Base-by-base conservation (phyloP, 2,329 filamentous ascomycete species). In the Cyphellophora europaea region DNA sequence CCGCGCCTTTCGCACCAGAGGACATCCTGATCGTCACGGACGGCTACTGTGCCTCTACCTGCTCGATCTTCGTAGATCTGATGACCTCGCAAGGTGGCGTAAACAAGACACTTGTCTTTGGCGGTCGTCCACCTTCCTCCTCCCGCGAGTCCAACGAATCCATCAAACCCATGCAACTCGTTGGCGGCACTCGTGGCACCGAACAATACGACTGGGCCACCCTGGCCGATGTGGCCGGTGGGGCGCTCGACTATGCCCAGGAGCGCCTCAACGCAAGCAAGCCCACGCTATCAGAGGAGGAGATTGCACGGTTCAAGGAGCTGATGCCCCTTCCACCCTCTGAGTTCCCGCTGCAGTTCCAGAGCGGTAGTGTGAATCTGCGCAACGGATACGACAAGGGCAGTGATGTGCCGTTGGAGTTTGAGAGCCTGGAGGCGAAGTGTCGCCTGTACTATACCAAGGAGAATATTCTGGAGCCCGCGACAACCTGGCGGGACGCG, bases 101-200 rank as follows among this genome's bases (percentile, higher is more conserved):
- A 8, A 13, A 79, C 2, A 67, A 67, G 42, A 69, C 67, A 17
- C 63, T 79, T 29, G 65, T 65, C 2, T 59, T 76, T 14, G 77
- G 79, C 6, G 79, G 79, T 2, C 68, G 72, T 1, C 70, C 77
- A 0, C 54, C 56, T 6, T 48, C 61, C 1, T 8, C 8, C 21
- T 8, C 21, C n/a, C n/a, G n/a, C n/a, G n/a, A n/a, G n/a, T n/a
- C n/a, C n/a, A n/a, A n/a, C n/a, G n/a, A n/a, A n/a, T n/a, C n/a
- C n/a, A n/a, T 5, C 4, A 58, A 57, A 5, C 66, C 69, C 1
- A 80, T 78, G 59, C 74, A 79, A 57, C 67, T 65, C 4, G 64
- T 79, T 12, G 75, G 77, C 11, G 77, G 77, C 15, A 68, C 73
- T 30, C 74, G 78, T 46, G 78, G 78, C 18, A 19, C 13, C 8